These are phyloP conservation scores for Phoma sp. DNA, from an alignment of 2,329 filamentous ascomycete species.

Conservation along the genomic window DNA sequence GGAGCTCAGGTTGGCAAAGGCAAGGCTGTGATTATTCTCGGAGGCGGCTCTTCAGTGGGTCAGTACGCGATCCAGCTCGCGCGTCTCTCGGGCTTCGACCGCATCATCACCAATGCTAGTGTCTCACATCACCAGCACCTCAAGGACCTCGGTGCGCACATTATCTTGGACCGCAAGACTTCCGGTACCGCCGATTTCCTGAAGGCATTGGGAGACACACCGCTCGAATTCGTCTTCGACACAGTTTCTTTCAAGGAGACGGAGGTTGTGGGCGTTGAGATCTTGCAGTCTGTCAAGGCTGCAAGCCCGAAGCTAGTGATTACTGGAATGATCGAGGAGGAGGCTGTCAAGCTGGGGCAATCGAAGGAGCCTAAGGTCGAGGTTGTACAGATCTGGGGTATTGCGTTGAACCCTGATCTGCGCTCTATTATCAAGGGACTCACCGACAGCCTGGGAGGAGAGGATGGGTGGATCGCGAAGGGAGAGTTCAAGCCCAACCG, in stretches of 20 bases:
- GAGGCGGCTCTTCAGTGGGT: slow-evolving; percentile 47
- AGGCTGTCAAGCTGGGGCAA: slow-evolving; percentile 10
- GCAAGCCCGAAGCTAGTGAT: background rate
- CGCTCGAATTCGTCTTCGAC: slow-evolving; percentile 19
- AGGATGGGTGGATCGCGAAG: slow-evolving; percentile 14
- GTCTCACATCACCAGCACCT: slow-evolving; percentile 42
- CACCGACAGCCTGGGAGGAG: slow-evolving; percentile 13
- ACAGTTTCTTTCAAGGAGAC: slow-evolving; percentile 6
- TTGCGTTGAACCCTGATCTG: slow-evolving; percentile 8
- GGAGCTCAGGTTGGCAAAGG: slow-evolving; percentile 10
- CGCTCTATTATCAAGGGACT: slow-evolving; percentile 11
- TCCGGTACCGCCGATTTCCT: slow-evolving; percentile 4
- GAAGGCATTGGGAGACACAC: slow-evolving; percentile 3
- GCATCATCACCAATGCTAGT: slow-evolving; percentile 45
- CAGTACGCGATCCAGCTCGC: slow-evolving; percentile 47
- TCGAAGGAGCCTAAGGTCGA: slow-evolving; percentile 7
- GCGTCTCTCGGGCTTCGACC: slow-evolving; percentile 40
- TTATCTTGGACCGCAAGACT: slow-evolving; percentile 10
- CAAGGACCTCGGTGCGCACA: slow-evolving; percentile 40
- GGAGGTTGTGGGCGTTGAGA: slow-evolving; percentile 8
- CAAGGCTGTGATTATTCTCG: slow-evolving; percentile 47
- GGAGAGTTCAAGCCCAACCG: slow-evolving; percentile 14
- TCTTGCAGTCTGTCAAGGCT: slow-evolving; percentile 7
- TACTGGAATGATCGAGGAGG: background rate
- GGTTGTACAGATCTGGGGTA: slow-evolving; percentile 9